phyloP scores from a whole-genome alignment of 306 rosid genomes.

The Prunus campanulata region DNA sequence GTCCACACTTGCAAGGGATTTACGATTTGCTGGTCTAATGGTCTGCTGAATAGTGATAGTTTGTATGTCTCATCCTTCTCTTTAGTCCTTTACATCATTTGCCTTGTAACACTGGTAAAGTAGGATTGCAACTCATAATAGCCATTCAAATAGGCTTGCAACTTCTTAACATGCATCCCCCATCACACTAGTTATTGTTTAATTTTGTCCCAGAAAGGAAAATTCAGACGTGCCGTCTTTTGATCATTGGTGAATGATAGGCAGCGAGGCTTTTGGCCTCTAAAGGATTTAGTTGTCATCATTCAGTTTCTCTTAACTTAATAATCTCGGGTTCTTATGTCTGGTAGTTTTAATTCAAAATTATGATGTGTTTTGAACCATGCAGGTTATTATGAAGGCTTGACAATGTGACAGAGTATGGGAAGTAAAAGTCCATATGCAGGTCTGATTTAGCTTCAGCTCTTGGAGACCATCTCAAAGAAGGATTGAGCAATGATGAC shows the following conservation, averaged over 20 bases:
- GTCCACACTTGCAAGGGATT: slow-evolving; percentile 87
- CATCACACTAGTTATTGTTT: neutral
- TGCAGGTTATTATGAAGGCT: slow-evolving; percentile 72
- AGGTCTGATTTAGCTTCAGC: slow-evolving; percentile 93
- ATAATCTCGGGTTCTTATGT: neutral
- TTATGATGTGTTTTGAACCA: slow-evolving; percentile 6
- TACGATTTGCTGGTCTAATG: slow-evolving; percentile 89
- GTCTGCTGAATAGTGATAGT: slow-evolving; percentile 24
- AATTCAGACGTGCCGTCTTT: neutral
- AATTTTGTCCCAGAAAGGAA: neutral
- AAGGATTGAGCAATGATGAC: slow-evolving; percentile 22
- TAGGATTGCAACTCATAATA: neutral
- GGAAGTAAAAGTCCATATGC: slow-evolving; percentile 54
- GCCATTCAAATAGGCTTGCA: neutral
- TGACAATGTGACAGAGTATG: slow-evolving; percentile 56
- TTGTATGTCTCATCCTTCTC: neutral
- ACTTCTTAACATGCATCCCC: neutral
- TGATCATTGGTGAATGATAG: neutral
- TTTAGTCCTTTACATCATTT: slow-evolving; percentile 2
- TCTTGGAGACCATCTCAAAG: slow-evolving; percentile 64
- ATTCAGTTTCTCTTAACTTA: neutral
- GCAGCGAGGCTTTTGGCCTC: neutral
- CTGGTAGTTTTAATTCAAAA: neutral
- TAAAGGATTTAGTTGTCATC: slow-evolving; percentile 1
- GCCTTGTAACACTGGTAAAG: neutral